Conservation (phyloP, 495 filamentous ascomycete species). For the Aspergillus biplanus region DNA sequence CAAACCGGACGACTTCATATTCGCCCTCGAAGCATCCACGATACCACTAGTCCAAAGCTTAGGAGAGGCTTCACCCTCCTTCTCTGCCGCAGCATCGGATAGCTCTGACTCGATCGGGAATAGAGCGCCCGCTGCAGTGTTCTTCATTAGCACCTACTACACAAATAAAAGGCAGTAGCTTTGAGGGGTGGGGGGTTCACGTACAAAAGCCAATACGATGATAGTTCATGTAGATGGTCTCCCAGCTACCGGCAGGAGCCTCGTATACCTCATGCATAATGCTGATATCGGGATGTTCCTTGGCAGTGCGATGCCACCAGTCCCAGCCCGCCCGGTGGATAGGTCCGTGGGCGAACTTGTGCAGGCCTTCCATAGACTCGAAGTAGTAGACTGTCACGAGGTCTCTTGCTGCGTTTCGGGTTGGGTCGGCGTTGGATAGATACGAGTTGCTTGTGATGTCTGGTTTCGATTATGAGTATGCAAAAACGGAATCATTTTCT, state of each 20-base stretch:
- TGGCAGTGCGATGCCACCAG: constrained; percentile 12
- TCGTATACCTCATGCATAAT: constrained; percentile 16
- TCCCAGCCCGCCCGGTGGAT: constrained; percentile 14
- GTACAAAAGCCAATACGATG: constrained; percentile 7
- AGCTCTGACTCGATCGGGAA: background rate
- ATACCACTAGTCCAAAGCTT: constrained; percentile 6
- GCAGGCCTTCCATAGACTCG: constrained; percentile 4
- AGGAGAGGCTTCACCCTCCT: background rate
- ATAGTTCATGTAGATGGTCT: constrained; percentile 15
- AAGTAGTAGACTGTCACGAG: constrained; percentile 13
- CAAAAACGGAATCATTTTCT: too few relatives aligned
- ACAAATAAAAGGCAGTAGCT: too few relatives aligned
- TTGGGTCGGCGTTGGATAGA: constrained; percentile 8
- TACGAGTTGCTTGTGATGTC: constrained; percentile 10
- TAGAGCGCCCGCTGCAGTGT: too few relatives aligned
- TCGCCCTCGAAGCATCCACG: constrained; percentile 9
- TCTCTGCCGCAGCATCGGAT: background rate
- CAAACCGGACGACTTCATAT: constrained; percentile 5
- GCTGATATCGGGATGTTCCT: constrained; percentile 12
- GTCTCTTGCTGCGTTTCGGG: constrained; percentile 8
- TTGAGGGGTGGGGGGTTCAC: background rate
- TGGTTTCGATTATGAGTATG: constrained; percentile 1
- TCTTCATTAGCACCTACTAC: too few relatives aligned
- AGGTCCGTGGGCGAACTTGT: constrained; percentile 13
- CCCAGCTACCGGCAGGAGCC: constrained; percentile 8